Evolutionary conservation across 1,284 basidiomycete genomes (phyloP).

Genomic region (Hymenochaete sp.): DNA sequence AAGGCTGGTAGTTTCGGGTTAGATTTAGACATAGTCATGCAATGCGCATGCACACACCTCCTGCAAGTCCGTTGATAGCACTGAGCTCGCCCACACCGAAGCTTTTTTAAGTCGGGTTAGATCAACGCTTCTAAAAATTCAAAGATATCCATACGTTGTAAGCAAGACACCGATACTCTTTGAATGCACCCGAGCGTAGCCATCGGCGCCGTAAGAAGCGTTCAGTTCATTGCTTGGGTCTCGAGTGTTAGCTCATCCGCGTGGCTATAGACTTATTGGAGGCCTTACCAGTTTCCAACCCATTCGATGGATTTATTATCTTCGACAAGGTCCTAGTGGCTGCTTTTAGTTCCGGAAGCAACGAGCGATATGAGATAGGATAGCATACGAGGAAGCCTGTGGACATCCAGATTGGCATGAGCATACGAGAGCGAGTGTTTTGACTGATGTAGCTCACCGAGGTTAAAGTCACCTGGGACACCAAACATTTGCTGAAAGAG

Average conservation of each 20-base stretch:
- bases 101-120: conserved; percentile 36
- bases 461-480: conserved; percentile 89
- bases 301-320: conserved; percentile 73
- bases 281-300: conserved; percentile 76
- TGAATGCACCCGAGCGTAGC: conserved; percentile 81
- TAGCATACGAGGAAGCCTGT: conserved; percentile 45
- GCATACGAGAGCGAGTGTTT: not conserved
- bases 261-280: not conserved
- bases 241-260: not conserved
- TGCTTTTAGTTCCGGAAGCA: too few species aligned
- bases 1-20: conserved; percentile 37
- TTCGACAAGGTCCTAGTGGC: conserved; percentile 81
- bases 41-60: conserved; percentile 33
- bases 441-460: conserved; percentile 35
- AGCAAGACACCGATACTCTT: conserved; percentile 64
- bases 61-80: conserved; percentile 75
- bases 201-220: conserved; percentile 88
- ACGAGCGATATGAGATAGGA: not conserved
- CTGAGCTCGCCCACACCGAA: conserved; percentile 89
- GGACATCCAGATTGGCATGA: not conserved
- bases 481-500: conserved; percentile 65
- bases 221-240: conserved; percentile 71
- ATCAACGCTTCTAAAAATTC: not conserved
- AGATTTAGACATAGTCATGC: not conserved
- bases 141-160: conserved; percentile 50